Evolutionary conservation across 139 green algal species (phyloP), one percentile per base, ranked within the genome.

Genomic region (Coccomyxa sp.): DNA sequence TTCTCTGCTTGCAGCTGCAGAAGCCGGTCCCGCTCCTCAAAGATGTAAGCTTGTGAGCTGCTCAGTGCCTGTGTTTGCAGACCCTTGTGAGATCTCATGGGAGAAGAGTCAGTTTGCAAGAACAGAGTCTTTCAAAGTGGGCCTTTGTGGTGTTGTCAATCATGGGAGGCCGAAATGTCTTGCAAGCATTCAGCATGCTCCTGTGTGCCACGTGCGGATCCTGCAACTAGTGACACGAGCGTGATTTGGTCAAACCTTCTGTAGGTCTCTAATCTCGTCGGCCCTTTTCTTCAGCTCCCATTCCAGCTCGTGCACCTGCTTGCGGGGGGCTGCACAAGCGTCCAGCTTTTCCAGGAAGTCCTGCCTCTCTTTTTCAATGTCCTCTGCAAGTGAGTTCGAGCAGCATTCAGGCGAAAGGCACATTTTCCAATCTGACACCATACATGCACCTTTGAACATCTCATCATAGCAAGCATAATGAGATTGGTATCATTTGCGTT

Each of bases 1-100:
- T 96, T 96, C 81, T 96, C 93, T 7, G 92, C 90, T 57, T 96
- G 93, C 30, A 97, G 84, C 16, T 86, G 85, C 51, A 98, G 89
- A 60, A 98, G 80, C 3, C 94, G 90, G 87, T 96, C 90, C 18
- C 94, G 86, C 87, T 98, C 94, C 75, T 97, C 93, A 87, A 96
- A 98, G 15, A 98, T 85, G 79, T 90, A 95, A 30, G 90, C 93
- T 84, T 98, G 94, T 0, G 94, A 91, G 79, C 95, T 91, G 77
- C 89, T 93, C 1, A 98, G 85, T 0, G 94, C 94, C 92, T 98
- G 90, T 59, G 13, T 63, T 31, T 77, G 60, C 13, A 51, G 23
- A 23, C 79, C 51, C 57, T 74, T 23, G n/a, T 38, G 17, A 28
- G 3, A 15, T 17, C 77, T 81, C 30, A 23, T 13, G 32, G 76